Percentiles rank a stretch among this genome's conserved stretches.
Evolutionary conservation across 768 basidiomycete species (phyloP).

Genomic region (Russula sp.): DNA sequence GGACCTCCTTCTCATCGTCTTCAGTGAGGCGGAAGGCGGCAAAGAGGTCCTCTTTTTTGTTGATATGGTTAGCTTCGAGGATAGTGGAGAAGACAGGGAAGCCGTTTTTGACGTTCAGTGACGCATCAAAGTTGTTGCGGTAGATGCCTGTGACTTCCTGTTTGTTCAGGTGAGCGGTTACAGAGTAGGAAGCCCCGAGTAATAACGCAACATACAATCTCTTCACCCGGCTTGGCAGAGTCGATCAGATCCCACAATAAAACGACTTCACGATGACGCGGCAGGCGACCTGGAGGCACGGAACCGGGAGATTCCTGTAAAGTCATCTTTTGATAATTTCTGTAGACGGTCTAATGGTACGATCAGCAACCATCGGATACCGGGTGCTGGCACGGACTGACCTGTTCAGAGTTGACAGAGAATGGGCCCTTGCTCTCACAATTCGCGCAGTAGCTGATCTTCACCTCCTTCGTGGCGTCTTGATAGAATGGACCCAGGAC

Average conservation of each 20-base stretch:
- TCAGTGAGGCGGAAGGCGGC: conserved; percentile 97
- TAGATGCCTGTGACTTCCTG: conserved; percentile 98
- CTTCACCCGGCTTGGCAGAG: conserved; percentile 96
- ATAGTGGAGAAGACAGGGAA: conserved; percentile 99
- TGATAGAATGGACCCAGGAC: conserved; percentile 96
- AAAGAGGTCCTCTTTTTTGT: conserved; percentile 98
- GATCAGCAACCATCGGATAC: neutral
- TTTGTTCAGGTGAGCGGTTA: conserved; percentile 12
- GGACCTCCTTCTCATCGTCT: conserved; percentile 92
- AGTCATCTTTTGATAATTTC: conserved; percentile 99
- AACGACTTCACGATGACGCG: conserved; percentile 93
- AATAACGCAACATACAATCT: conserved; percentile 56
- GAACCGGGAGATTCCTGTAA: conserved; percentile 96
- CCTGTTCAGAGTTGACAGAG: conserved; percentile 93
- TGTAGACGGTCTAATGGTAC: conserved; percentile 74
- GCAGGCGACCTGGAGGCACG: conserved; percentile 94
- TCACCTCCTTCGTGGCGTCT: conserved; percentile 90
- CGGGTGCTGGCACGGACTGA: conserved; percentile 26
- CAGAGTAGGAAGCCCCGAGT: neutral
- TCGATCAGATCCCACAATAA: conserved; percentile 98
- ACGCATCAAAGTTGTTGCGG: conserved; percentile 97
- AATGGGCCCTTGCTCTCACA: conserved; percentile 96
- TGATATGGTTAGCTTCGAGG: conserved; percentile 96
- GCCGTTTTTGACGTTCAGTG: conserved; percentile 96
- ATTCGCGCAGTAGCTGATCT: conserved; percentile 87